Conservation (phyloP, 2,329 filamentous ascomycete genomes). For the Penicillium fuscoglaucum region DNA sequence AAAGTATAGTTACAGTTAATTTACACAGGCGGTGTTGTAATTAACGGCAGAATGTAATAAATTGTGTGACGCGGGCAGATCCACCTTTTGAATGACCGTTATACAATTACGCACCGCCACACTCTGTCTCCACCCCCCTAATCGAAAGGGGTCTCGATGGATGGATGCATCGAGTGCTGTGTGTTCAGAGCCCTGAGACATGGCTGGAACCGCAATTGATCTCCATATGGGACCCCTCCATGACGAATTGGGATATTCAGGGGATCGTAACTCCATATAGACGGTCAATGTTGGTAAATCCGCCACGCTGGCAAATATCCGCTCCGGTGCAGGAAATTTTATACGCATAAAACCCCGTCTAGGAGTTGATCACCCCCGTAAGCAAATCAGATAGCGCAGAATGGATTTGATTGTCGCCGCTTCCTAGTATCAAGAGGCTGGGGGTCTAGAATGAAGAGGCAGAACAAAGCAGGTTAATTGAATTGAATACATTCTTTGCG, state of each 20-base stretch:
- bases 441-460: neutral
- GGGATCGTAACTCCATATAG: neutral
- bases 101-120: constrained; percentile 27
- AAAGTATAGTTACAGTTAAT: constrained; percentile 15
- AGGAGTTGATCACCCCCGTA: neutral
- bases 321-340: constrained; percentile 6
- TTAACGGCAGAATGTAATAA: constrained; percentile 4
- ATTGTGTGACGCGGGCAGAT: neutral
- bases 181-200: neutral
- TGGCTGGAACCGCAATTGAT: neutral
- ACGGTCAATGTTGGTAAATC: neutral
- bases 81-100: constrained; percentile 7
- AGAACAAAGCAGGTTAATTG: neutral
- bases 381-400: neutral
- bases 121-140: constrained; percentile 22
- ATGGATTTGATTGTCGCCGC: neutral
- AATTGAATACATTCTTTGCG: neutral
- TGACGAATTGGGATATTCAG: neutral
- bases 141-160: constrained; percentile 19
- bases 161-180: constrained; percentile 1
- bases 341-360: neutral
- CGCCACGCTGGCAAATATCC: constrained; percentile 8
- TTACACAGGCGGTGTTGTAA: constrained; percentile 17
- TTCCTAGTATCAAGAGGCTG: neutral
- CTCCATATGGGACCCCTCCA: neutral